Base-by-base conservation (phyloP, 495 filamentous ascomycete genomes). In the Xeromyces bisporus region DNA sequence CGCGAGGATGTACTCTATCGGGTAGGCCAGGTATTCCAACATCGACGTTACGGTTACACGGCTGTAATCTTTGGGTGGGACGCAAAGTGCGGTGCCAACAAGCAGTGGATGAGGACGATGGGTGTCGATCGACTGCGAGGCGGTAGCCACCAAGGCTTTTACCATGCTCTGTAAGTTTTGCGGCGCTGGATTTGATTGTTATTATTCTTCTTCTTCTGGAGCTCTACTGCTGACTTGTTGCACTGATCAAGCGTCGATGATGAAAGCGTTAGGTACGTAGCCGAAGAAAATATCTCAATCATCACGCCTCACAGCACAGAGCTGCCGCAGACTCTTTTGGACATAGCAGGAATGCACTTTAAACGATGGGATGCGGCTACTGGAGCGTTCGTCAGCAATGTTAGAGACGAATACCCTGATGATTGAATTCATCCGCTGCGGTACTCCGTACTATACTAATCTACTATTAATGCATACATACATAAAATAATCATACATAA, bases 1-100 rank as follows among this genome's bases (percentile, higher is more conserved):
- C 42, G 43, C 31, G 40, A 32, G 12, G 51, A 51, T 14, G 71
- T 83, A n/a, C 60, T 48, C 33, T 87, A 77, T 55, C 69, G 62
- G 33, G 69, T 97, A 27, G 89, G 89, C 3, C 77, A 89, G 39
- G 69, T 91, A 2, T 89, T 96, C 46, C 64, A 60, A 31, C 89
- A 96, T 47, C 74, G 63, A 42, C 69, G 81, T 28, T 94, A 93
- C 52, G 51, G 63, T 14, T 93, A 89, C 46, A 58, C 66, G 14
- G 85, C 75, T 13, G 62, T 92, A 7, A 80, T 97, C 37, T 78
- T 75, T 7, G 87, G 87, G 11, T 97, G 89, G 89, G 77, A 84
- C 35, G 49, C 62, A 0, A 62, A 69, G 52, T 69, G 64, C 50
- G 51, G 55, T 40, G 52, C 64, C 9, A 44, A 43, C 18, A 54